Evolutionary conservation across 306 rosid genomes (phyloP).

Genomic region (Vicia faba): DNA sequence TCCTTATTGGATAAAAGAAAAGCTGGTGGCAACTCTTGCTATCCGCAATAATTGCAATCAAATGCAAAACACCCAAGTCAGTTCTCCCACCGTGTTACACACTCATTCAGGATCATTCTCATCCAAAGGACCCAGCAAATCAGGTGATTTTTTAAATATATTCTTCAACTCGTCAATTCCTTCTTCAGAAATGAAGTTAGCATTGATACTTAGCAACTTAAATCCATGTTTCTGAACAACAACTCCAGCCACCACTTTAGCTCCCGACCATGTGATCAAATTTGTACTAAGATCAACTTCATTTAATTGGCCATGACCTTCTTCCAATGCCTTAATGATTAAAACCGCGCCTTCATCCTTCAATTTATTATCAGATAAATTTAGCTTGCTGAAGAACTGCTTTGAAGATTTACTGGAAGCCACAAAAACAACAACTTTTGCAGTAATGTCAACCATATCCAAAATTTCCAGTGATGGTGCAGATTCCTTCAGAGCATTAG

Average conservation of each 20-base stretch:
- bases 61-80: too few species aligned
- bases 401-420: constrained; percentile 68
- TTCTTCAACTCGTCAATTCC: constrained; percentile 68
- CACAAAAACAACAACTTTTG: constrained; percentile 58
- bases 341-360: constrained; percentile 81
- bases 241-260: constrained; percentile 72
- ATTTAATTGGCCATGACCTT: constrained; percentile 60
- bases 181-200: constrained; percentile 76
- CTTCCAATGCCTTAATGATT: constrained; percentile 68
- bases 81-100: too few species aligned
- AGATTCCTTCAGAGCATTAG: constrained; percentile 67
- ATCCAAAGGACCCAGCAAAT: constrained; percentile 74
- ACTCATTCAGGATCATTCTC: constrained; percentile 91
- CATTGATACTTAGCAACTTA: constrained; percentile 67
- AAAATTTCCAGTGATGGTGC: constrained; percentile 75
- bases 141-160: constrained; percentile 59
- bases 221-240: constrained; percentile 71
- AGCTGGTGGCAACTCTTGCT: too few species aligned
- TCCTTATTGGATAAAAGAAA: too few species aligned
- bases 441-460: constrained; percentile 76
- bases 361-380: constrained; percentile 80
- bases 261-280: constrained; percentile 72
- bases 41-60: too few species aligned
- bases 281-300: constrained; percentile 81
- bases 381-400: constrained; percentile 62